A percentile compares a stretch with the other conserved stretches of the same genome.
Conservation (phyloP, 306 rosid species). For the Phaseolus lunatus region DNA sequence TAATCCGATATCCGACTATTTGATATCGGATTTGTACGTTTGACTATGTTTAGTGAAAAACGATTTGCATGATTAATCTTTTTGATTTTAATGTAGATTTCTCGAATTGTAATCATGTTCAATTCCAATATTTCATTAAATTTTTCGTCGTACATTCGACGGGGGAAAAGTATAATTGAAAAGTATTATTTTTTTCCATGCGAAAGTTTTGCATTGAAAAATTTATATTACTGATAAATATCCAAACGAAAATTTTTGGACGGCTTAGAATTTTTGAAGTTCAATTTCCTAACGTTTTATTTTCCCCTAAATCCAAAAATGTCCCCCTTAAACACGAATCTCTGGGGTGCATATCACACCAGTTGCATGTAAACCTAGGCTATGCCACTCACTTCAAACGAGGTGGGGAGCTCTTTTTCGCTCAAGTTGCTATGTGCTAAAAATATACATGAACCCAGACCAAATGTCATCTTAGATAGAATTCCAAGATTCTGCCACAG, state of each 20-base stretch:
- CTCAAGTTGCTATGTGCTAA: not conserved
- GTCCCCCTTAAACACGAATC: not conserved
- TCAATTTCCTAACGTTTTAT: not conserved
- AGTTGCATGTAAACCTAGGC: not conserved
- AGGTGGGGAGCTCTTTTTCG: not conserved
- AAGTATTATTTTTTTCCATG: no score
- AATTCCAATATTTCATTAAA: not conserved
- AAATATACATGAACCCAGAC: not conserved
- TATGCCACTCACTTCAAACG: constrained; percentile 9
- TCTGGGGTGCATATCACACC: not conserved
- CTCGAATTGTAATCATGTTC: not conserved
- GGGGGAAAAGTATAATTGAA: not conserved
- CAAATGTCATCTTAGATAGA: not conserved
- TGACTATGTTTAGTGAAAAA: not conserved
- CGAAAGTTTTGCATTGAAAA: not conserved
- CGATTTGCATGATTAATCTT: not conserved
- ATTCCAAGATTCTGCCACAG: not conserved
- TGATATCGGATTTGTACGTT: not conserved
- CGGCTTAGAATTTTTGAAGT: not conserved
- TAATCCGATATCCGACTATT: not conserved
- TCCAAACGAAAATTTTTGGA: not conserved
- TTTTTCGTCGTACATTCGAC: not conserved
- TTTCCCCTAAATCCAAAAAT: not conserved
- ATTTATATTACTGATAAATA: not conserved
- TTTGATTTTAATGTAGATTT: not conserved